Conservation (phyloP, 345 rosid species). For the Murraya koenigii region DNA sequence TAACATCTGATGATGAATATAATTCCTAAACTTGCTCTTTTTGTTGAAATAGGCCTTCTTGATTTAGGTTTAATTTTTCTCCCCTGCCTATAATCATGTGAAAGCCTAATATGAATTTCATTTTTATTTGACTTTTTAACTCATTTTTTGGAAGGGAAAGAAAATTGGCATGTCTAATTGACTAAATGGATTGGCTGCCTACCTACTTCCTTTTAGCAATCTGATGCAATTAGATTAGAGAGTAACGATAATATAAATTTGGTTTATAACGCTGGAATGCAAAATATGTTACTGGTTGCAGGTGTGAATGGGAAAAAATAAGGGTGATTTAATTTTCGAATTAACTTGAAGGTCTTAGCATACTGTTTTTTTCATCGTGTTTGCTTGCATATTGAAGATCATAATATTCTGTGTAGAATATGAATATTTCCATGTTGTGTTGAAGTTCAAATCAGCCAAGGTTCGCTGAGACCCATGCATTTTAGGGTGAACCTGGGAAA, state of each 20-base stretch:
- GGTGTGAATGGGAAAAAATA: slow-evolving; percentile 81
- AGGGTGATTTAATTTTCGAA: slow-evolving; percentile 23
- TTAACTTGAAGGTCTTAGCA: slow-evolving; percentile 3
- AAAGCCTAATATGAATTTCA: background rate
- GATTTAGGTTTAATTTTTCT: background rate
- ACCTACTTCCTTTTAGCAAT: background rate
- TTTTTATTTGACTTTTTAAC: background rate
- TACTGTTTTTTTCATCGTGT: too few species aligned
- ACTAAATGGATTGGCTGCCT: background rate
- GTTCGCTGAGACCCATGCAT: too few species aligned
- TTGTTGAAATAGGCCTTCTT: background rate
- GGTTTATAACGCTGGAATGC: background rate
- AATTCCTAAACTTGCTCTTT: background rate
- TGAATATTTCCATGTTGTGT: slow-evolving; percentile 11
- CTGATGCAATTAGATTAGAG: background rate
- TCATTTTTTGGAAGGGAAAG: background rate
- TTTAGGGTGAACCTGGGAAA: background rate
- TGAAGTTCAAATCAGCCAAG: background rate
- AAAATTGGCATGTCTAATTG: background rate
- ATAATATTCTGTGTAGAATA: slow-evolving; percentile 8
- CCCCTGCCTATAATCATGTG: background rate
- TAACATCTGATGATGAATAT: background rate
- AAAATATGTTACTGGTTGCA: slow-evolving; percentile 38
- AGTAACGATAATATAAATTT: background rate
- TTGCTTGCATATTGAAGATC: slow-evolving; percentile 7